A percentile compares a stretch with the other conserved stretches of the same genome.
Evolutionary conservation across 805 yeast genomes (phyloP).

Genomic region (Barnettozyma populi): DNA sequence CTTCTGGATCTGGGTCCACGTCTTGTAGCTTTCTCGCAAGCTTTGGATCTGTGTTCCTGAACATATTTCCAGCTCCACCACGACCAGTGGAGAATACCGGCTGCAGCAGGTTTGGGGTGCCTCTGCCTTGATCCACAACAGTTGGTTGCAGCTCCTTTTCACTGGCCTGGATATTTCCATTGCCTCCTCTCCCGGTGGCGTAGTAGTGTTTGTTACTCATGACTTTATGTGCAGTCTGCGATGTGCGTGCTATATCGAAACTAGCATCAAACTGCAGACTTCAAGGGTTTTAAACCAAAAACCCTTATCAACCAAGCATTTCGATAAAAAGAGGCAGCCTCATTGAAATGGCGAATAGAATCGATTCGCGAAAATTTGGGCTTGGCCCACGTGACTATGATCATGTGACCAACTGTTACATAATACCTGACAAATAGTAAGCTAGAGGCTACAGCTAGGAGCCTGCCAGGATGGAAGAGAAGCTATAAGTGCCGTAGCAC

Average conservation of each 20-base stretch:
- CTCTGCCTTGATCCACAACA: constrained; percentile 52
- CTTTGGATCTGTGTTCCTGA: constrained; percentile 52
- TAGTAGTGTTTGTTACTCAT: constrained; percentile 31
- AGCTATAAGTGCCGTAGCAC: no score
- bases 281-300: neutral
- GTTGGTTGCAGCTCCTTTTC: constrained; percentile 45
- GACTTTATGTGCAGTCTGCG: no score
- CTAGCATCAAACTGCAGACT: neutral
- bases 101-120: constrained; percentile 52
- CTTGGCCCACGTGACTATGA: neutral
- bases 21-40: constrained; percentile 61
- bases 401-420: neutral
- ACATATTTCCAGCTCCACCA: constrained; percentile 78
- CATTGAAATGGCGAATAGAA: neutral
- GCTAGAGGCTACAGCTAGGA: no score
- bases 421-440: neutral
- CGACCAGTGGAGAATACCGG: constrained; percentile 65
- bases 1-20: constrained; percentile 42
- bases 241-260: neutral
- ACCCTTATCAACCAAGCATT: neutral
- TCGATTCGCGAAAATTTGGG: neutral
- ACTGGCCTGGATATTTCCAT: constrained; percentile 55
- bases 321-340: neutral
- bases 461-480: no score
- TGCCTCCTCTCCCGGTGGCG: constrained; percentile 79